A percentile compares a stretch with the other conserved stretches of the same genome.
phyloP scores from a whole-genome alignment of 192 early-diverging fungal species.

The Umbelopsis sp. region DNA sequence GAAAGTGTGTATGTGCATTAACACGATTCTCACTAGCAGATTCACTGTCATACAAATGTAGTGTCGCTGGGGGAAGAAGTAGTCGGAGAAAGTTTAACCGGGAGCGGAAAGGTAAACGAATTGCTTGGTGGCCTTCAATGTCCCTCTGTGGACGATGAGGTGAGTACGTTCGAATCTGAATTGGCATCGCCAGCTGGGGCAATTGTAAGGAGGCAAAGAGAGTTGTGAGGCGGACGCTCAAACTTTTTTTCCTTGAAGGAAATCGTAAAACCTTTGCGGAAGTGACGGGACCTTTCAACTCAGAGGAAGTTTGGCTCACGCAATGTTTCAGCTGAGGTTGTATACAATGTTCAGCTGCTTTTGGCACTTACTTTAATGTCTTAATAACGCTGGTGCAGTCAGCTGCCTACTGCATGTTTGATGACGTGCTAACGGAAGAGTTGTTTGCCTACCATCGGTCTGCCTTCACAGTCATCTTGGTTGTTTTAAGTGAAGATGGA shows the following conservation, averaged over 20 bases:
- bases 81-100: constrained; percentile 8
- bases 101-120: background rate
- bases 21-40: background rate
- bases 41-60: background rate
- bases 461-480: no score
- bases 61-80: background rate
- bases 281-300: no score
- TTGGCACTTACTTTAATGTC: no score
- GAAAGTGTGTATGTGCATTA: background rate
- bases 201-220: background rate
- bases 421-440: no score
- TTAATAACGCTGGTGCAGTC: no score
- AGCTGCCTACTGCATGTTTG: no score
- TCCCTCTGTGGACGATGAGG: background rate
- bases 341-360: no score
- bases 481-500: no score
- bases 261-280: background rate
- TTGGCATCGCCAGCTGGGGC: background rate
- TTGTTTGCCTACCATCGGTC: no score
- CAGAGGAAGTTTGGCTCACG: no score
- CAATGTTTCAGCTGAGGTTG: no score
- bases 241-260: background rate
- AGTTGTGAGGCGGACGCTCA: background rate
- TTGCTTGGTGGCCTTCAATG: background rate
- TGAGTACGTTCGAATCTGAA: background rate